phyloP scores from a whole-genome alignment of 495 filamentous ascomycete species.

The Lophium mytilinum region DNA sequence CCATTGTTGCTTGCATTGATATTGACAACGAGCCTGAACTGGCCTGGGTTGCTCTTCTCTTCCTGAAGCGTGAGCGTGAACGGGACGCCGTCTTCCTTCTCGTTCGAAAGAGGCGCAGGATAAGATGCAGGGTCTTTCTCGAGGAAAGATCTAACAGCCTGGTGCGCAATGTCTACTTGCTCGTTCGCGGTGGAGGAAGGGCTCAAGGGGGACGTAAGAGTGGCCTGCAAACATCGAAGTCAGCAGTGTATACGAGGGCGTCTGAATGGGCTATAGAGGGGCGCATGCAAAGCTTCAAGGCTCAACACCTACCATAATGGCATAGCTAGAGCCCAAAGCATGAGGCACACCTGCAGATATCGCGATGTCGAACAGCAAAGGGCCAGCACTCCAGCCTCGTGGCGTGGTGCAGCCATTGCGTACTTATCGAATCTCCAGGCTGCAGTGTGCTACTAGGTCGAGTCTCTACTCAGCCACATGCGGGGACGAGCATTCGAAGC shows the following conservation, averaged over 20 bases:
- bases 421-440: not conserved
- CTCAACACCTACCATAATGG: not conserved
- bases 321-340: not conserved
- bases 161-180: not conserved
- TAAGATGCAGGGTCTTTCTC: not conserved
- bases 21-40: constrained; percentile 24
- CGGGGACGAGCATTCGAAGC: not conserved
- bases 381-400: not conserved
- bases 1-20: constrained; percentile 10
- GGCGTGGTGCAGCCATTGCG: not conserved
- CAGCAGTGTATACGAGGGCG: not conserved
- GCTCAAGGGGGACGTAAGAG: not conserved
- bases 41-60: constrained; percentile 21
- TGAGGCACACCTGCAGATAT: not conserved
- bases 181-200: not conserved
- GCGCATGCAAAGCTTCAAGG: too few relatives aligned
- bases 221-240: not conserved
- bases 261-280: too few relatives aligned
- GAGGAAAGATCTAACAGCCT: not conserved
- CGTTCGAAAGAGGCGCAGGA: constrained; percentile 13
- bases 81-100: constrained; percentile 20
- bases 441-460: not conserved
- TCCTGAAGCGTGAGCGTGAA: constrained; percentile 23
- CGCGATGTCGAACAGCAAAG: not conserved
- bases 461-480: not conserved